Percentiles rank a stretch among this genome's conserved stretches.
Conservation (phyloP, 148 eudicot genomes). For the Fagopyrum homotropicum region DNA sequence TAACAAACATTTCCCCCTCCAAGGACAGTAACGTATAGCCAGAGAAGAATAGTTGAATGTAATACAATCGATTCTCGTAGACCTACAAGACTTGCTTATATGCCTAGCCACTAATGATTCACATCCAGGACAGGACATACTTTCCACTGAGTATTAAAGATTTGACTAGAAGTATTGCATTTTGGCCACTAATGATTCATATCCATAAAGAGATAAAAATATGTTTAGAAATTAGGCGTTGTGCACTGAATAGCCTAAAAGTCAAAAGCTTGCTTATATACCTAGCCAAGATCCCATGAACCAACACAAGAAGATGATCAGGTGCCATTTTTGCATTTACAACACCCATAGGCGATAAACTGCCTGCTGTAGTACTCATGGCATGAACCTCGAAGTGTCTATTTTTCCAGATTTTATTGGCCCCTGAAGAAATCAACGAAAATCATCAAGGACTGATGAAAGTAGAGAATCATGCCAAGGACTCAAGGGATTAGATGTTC, state of each 20-base stretch:
- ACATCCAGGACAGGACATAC: background rate
- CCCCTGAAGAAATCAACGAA: slow-evolving; percentile 33
- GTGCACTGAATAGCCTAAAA: background rate
- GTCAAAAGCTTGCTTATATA: slow-evolving; percentile 16
- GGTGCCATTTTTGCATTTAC: slow-evolving; percentile 39
- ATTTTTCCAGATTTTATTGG: slow-evolving; percentile 33
- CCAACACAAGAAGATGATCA: slow-evolving; percentile 94
- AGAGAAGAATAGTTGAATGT: background rate
- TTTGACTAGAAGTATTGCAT: background rate
- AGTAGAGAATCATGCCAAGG: background rate
- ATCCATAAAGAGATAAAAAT: background rate
- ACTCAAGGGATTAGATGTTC: background rate
- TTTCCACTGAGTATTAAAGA: background rate
- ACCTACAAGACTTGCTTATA: background rate
- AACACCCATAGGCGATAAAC: slow-evolving; percentile 26
- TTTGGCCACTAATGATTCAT: background rate
- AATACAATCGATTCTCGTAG: background rate
- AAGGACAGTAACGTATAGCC: background rate
- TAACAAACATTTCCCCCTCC: background rate
- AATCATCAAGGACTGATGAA: background rate
- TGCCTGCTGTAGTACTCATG: slow-evolving; percentile 58
- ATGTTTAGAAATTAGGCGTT: background rate
- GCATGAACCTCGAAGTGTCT: slow-evolving; percentile 42
- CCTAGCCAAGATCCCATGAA: slow-evolving; percentile 96
- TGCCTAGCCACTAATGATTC: too few relatives aligned